Conservation (phyloP, 2,329 filamentous ascomycete species). For the Diaporthe destruens region DNA sequence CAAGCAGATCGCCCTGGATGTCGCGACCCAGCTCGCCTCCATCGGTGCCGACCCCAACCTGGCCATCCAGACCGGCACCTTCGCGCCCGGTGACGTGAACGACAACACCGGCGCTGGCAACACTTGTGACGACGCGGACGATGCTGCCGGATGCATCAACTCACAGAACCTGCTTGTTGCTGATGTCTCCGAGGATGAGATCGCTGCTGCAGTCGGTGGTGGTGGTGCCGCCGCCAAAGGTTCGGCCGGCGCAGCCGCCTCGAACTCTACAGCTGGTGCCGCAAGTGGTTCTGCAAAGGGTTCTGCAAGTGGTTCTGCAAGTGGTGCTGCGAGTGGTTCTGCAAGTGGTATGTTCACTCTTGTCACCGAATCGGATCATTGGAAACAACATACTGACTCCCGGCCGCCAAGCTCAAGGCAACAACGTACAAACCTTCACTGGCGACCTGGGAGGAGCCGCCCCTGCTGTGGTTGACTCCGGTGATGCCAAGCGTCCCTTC, state of each 20-base stretch:
- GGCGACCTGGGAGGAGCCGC: conserved; percentile 57
- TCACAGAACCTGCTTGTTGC: conserved; percentile 65
- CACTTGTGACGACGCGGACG: conserved; percentile 64
- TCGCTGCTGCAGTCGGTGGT: conserved; percentile 62
- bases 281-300: background rate
- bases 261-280: too few species aligned
- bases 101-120: conserved; percentile 55
- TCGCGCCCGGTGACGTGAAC: conserved; percentile 63
- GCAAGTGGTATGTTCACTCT: conserved; percentile 33
- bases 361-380: background rate
- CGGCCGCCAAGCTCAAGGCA: conserved; percentile 41
- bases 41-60: conserved; percentile 73
- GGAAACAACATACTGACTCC: background rate
- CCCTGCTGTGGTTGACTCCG: conserved; percentile 56
- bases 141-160: conserved; percentile 68
- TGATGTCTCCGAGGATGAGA: conserved; percentile 66
- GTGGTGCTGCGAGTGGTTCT: conserved; percentile 42
- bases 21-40: conserved; percentile 70
- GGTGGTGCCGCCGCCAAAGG: conserved; percentile 47
- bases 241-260: too few species aligned
- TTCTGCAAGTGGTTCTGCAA: background rate
- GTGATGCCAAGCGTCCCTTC: conserved; percentile 57
- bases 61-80: conserved; percentile 73
- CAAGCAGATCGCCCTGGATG: conserved; percentile 70
- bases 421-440: conserved; percentile 61